Percentiles rank a stretch among this genome's conserved stretches.
Conservation (phyloP, 2,329 filamentous ascomycete species). For the Fonsecaea erecta region DNA sequence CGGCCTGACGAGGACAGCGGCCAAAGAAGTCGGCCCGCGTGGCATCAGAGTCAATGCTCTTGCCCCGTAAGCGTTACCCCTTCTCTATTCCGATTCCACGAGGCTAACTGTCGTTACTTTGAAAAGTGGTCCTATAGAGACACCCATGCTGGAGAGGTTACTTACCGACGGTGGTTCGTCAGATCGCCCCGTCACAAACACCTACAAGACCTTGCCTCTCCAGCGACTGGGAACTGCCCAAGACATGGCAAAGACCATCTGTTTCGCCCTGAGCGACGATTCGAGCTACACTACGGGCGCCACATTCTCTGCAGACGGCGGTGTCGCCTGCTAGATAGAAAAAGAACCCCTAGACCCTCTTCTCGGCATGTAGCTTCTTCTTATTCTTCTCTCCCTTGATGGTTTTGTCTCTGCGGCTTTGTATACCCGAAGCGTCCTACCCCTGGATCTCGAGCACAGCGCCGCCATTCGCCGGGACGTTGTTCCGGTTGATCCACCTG, state of each 20-base stretch:
- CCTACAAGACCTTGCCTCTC: conserved; percentile 30
- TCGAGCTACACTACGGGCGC: conserved; percentile 50
- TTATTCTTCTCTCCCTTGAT: no score
- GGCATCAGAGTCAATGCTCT: conserved; percentile 47
- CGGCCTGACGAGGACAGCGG: conserved; percentile 50
- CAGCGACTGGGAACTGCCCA: conserved; percentile 60
- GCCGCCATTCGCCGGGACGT: conserved; percentile 17
- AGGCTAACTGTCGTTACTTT: conserved; percentile 8
- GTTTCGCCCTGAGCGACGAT: conserved; percentile 54
- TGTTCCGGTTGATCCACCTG: conserved; percentile 22
- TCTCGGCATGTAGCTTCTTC: neutral
- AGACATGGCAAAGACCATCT: conserved; percentile 50
- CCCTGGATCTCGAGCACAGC: conserved; percentile 16
- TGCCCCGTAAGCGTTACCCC: conserved; percentile 36
- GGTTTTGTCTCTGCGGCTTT: neutral
- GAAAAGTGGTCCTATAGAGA: conserved; percentile 28
- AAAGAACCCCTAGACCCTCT: neutral
- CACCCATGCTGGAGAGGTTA: conserved; percentile 28
- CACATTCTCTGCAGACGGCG: conserved; percentile 54
- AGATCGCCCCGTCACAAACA: conserved; percentile 23
- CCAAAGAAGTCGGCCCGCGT: conserved; percentile 42
- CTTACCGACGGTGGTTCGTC: conserved; percentile 5
- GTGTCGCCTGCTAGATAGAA: conserved; percentile 31
- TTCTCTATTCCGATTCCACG: neutral
- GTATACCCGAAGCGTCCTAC: neutral